Percentiles rank a stretch among this genome's conserved stretches.
These are phyloP conservation scores for Candida xyloterini DNA, from an alignment of 805 yeast species.

Conservation along the genomic window DNA sequence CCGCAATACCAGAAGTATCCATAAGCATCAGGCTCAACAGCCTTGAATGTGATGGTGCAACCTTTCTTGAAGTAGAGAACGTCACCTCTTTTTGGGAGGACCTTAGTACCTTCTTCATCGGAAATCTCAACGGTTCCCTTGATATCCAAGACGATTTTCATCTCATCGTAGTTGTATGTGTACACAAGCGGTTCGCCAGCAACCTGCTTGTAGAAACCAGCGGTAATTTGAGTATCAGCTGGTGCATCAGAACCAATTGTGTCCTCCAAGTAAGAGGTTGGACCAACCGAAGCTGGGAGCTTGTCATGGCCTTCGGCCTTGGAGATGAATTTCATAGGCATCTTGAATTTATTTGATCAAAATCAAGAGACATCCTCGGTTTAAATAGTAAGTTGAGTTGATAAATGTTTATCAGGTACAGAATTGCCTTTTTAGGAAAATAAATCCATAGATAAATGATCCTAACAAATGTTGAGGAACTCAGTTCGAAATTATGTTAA, in stretches of 20 bases:
- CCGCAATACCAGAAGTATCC: slow-evolving; percentile 61
- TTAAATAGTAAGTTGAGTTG: neutral
- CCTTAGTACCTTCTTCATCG: slow-evolving; percentile 61
- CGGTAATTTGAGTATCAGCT: slow-evolving; percentile 53
- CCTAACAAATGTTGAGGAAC: no score
- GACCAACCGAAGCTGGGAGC: slow-evolving; percentile 56
- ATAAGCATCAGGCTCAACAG: slow-evolving; percentile 45
- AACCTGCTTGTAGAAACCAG: slow-evolving; percentile 68
- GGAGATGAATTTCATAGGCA: slow-evolving; percentile 56
- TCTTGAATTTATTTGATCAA: slow-evolving; percentile 16
- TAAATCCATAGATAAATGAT: no score
- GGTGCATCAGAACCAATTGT: slow-evolving; percentile 54
- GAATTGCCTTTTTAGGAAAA: no score
- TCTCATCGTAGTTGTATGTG: slow-evolving; percentile 60
- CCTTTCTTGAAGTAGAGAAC: slow-evolving; percentile 64
- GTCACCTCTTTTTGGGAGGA: slow-evolving; percentile 59
- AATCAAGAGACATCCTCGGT: neutral
- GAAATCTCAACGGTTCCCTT: slow-evolving; percentile 57
- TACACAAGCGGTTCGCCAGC: slow-evolving; percentile 63
- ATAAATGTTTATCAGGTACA: no score
- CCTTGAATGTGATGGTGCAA: slow-evolving; percentile 56
- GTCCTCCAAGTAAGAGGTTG: slow-evolving; percentile 67
- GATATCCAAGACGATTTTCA: slow-evolving; percentile 64
- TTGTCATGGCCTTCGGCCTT: slow-evolving; percentile 50
- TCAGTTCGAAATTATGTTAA: no score